Evolutionary conservation across 306 rosid genomes (phyloP).

Genomic region (Cucumis hystrix): DNA sequence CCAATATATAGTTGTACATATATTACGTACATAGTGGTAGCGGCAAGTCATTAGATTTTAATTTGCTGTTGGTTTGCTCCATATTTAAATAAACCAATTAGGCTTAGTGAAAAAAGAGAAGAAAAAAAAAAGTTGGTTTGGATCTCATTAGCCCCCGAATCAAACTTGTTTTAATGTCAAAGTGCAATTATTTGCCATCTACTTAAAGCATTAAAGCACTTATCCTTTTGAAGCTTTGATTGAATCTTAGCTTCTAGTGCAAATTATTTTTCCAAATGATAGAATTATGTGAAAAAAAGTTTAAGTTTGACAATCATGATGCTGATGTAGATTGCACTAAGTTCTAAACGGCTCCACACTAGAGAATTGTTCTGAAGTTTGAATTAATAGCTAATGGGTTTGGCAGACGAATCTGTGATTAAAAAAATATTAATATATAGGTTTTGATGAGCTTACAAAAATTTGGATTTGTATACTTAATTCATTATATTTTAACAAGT

Average conservation of each 20-base stretch:
- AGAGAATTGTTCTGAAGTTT: not conserved
- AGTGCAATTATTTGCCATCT: not conserved
- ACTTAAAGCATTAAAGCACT: not conserved
- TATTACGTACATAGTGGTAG: too few relatives aligned
- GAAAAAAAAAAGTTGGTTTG: too few relatives aligned
- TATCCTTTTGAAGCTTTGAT: not conserved
- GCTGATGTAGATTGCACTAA: not conserved
- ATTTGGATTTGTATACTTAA: too few relatives aligned
- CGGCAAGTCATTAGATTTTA: too few relatives aligned
- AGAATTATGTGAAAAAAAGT: not conserved
- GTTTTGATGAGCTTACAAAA: too few relatives aligned
- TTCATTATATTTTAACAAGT: too few relatives aligned
- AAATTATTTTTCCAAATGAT: not conserved
- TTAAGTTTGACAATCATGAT: not conserved
- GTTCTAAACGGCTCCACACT: not conserved
- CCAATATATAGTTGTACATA: too few relatives aligned
- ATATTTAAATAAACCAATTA: too few relatives aligned
- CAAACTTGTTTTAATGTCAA: not conserved
- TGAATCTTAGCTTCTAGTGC: not conserved
- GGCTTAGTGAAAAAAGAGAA: too few relatives aligned
- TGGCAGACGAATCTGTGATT: not conserved
- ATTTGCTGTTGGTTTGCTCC: too few relatives aligned
- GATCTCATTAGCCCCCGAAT: not conserved
- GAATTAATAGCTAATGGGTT: not conserved
- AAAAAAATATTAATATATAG: too few relatives aligned